A percentile compares a stretch with the other conserved stretches of the same genome.
phyloP scores from a whole-genome alignment of 176 grass and related monocot species.

The Microstegium vimineum region DNA sequence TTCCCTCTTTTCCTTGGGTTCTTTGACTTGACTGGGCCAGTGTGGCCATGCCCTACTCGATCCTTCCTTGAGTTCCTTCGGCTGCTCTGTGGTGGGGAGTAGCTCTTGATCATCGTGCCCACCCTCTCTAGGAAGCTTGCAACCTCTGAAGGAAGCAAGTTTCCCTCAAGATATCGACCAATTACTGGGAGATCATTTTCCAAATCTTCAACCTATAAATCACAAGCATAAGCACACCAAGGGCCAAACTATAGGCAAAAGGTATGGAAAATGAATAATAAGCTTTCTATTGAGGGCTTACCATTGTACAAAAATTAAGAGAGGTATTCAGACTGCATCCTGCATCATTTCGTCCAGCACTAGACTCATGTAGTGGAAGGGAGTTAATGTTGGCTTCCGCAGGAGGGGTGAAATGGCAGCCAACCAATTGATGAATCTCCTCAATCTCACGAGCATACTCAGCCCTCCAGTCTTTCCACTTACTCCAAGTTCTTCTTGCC shows the following conservation, averaged over 20 bases:
- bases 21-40: constrained; percentile 2
- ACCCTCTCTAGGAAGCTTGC: constrained; percentile 47
- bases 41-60: constrained; percentile 8
- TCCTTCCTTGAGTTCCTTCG: constrained; percentile 26
- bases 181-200: constrained; percentile 58
- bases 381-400: constrained; percentile 33
- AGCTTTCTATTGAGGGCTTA: constrained; percentile 12
- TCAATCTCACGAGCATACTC: constrained; percentile 64
- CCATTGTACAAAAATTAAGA: constrained; percentile 41
- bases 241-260: neutral
- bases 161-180: constrained; percentile 42
- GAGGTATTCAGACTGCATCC: constrained; percentile 10
- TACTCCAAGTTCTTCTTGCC: constrained; percentile 57
- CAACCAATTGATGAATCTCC: constrained; percentile 61
- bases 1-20: constrained; percentile 45
- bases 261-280: neutral
- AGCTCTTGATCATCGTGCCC: constrained; percentile 44
- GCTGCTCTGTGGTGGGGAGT: constrained; percentile 21
- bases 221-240: constrained; percentile 11
- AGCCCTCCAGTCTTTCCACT: constrained; percentile 55
- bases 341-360: constrained; percentile 7
- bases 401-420: constrained; percentile 36
- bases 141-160: constrained; percentile 51
- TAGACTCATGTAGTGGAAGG: constrained; percentile 19
- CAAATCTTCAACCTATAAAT: constrained; percentile 48